Evolutionary conservation across 495 filamentous ascomycete genomes (phyloP).

Genomic region (Penicillium coffeae): DNA sequence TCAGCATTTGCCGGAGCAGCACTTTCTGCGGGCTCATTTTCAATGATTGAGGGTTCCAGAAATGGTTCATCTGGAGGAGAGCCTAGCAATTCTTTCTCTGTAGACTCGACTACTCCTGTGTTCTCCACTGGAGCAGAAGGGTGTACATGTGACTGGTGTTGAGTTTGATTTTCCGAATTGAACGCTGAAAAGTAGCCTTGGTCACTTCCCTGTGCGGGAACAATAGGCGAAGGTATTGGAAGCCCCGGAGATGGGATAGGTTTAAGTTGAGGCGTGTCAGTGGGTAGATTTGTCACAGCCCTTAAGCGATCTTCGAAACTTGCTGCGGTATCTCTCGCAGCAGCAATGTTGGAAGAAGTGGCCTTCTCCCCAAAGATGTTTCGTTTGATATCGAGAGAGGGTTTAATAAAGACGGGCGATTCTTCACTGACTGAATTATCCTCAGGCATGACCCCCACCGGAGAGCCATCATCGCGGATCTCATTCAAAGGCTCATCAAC

Average conservation of each 20-base stretch:
- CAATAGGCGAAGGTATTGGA: conserved; percentile 43
- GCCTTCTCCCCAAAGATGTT: conserved; percentile 9
- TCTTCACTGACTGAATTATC: conserved; percentile 15
- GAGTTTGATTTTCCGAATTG: conserved; percentile 5
- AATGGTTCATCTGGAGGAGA: not conserved
- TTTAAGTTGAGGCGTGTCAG: conserved; percentile 41
- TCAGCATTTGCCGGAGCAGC: not conserved
- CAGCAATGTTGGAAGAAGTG: conserved; percentile 1
- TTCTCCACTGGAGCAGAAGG: no score
- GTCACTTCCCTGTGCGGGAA: conserved; percentile 22
- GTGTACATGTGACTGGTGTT: no score
- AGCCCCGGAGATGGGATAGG: conserved; percentile 45
- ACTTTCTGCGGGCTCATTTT: not conserved
- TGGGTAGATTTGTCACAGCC: conserved; percentile 21
- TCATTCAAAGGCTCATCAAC: not conserved
- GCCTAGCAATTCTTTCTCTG: no score
- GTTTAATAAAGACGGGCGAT: conserved; percentile 16
- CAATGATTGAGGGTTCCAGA: not conserved
- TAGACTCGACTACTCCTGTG: no score
- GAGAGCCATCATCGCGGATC: not conserved
- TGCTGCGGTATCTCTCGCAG: not conserved
- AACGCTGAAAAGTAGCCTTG: conserved; percentile 32
- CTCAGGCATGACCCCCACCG: not conserved
- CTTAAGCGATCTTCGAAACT: not conserved
- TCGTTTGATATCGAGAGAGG: conserved; percentile 14